A percentile compares a stretch with the other conserved stretches of the same genome.
Evolutionary conservation across 495 filamentous ascomycete species (phyloP).

Genomic region (Penicillium dipodomyicola): DNA sequence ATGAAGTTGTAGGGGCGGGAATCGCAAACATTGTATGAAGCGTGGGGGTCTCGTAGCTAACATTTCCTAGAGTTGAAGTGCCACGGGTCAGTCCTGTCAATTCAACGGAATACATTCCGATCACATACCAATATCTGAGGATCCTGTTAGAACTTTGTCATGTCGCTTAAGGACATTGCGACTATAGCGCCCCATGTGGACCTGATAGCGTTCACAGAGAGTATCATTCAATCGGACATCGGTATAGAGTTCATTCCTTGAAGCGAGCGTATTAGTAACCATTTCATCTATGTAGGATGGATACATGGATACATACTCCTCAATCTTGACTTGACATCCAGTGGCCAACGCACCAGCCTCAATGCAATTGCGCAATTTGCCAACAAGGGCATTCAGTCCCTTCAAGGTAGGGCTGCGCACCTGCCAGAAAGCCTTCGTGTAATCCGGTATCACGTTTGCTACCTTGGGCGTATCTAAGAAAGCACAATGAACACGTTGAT

Average conservation of each 20-base stretch:
- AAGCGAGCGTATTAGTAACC: neutral
- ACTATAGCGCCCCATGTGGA: constrained; percentile 50
- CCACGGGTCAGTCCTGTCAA: neutral
- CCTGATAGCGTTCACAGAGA: constrained; percentile 51
- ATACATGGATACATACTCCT: constrained; percentile 28
- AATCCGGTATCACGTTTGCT: constrained; percentile 61
- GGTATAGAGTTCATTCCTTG: constrained; percentile 48
- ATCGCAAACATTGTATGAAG: constrained; percentile 61
- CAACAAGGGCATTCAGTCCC: constrained; percentile 46
- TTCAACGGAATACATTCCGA: neutral
- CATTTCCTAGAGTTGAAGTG: constrained; percentile 44
- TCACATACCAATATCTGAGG: constrained; percentile 56
- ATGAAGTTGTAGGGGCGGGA: constrained; percentile 38
- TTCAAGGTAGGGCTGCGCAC: constrained; percentile 48
- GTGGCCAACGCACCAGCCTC: constrained; percentile 60
- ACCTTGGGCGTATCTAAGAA: constrained; percentile 59
- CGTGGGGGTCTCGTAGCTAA: constrained; percentile 63
- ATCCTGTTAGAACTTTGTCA: constrained; percentile 48
- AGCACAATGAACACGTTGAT: constrained; percentile 57
- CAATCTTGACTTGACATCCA: constrained; percentile 52
- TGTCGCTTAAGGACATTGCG: constrained; percentile 47
- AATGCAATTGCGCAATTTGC: constrained; percentile 56
- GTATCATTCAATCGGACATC: constrained; percentile 61
- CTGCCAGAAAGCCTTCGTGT: constrained; percentile 53
- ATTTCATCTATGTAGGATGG: neutral